Evolutionary conservation across 495 filamentous ascomycete species (phyloP).

Genomic region (Hypoxylon crocopeplum): DNA sequence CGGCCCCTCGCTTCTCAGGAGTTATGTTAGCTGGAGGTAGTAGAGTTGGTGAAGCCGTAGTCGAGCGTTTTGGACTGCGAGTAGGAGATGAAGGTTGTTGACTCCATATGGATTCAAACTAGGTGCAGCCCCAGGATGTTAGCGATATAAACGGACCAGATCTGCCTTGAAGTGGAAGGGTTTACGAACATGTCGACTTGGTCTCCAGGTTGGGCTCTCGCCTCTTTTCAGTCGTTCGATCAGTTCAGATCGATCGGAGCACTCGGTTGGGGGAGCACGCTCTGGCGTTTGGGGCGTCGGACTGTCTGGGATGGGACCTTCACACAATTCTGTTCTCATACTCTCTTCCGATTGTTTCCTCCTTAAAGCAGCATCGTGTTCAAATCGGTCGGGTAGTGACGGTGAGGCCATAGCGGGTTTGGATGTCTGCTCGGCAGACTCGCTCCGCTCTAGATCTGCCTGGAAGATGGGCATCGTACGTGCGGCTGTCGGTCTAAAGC

Average conservation of each 20-base stretch:
- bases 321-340: constrained; percentile 63
- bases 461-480: constrained; percentile 67
- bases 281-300: constrained; percentile 44
- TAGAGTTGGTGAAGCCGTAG: constrained; percentile 42
- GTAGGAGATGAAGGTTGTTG: constrained; percentile 41
- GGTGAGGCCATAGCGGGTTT: constrained; percentile 27
- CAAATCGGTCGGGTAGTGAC: constrained; percentile 14
- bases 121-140: constrained; percentile 5
- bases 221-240: constrained; percentile 85
- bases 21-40: constrained; percentile 51
- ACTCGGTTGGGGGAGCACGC: constrained; percentile 33
- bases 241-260: constrained; percentile 72
- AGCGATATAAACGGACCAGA: constrained; percentile 13
- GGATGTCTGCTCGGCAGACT: constrained; percentile 31
- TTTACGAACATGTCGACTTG: constrained; percentile 65
- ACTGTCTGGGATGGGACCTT: constrained; percentile 58
- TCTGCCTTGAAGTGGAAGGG: not conserved
- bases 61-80: constrained; percentile 46
- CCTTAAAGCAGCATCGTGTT: constrained; percentile 19
- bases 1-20: constrained; percentile 46
- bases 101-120: constrained; percentile 51
- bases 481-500: constrained; percentile 12
- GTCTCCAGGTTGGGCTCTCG: constrained; percentile 78
- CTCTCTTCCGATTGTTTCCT: constrained; percentile 57
- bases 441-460: constrained; percentile 50